phyloP scores from a whole-genome alignment of 306 rosid species.

The Sindora glabra region DNA sequence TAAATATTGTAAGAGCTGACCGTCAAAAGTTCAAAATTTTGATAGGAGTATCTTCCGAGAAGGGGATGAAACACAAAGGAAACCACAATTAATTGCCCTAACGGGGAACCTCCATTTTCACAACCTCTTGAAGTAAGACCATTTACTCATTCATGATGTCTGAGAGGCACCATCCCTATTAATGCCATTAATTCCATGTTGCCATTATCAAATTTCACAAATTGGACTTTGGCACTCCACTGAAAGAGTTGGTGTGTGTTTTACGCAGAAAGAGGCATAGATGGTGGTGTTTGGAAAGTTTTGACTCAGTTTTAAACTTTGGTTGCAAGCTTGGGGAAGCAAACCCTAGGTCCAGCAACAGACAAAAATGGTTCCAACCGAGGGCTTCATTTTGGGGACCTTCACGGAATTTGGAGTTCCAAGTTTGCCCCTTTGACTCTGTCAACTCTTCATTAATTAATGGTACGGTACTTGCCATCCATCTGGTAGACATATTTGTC shows the following conservation, averaged over 20 bases:
- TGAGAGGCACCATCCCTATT: conserved; percentile 6
- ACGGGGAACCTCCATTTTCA: neutral
- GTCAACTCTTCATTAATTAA: conserved; percentile 26
- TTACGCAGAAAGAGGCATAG: conserved; percentile 53
- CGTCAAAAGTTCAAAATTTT: too few relatives aligned
- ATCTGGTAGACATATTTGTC: conserved; percentile 30
- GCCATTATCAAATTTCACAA: neutral
- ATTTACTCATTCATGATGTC: neutral
- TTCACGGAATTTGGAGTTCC: conserved; percentile 72
- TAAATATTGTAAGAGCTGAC: too few relatives aligned
- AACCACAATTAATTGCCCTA: too few relatives aligned
- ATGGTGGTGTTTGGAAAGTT: conserved; percentile 44
- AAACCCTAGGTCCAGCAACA: conserved; percentile 63
- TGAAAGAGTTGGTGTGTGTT: conserved; percentile 37
- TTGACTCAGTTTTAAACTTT: conserved; percentile 42
- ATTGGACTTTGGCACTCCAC: conserved; percentile 7
- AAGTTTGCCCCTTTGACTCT: conserved; percentile 56
- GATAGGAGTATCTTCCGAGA: too few relatives aligned
- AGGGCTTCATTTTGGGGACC: conserved; percentile 69
- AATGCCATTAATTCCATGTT: conserved; percentile 10
- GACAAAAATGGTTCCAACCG: conserved; percentile 75
- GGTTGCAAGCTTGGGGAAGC: conserved; percentile 64
- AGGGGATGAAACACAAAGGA: too few relatives aligned
- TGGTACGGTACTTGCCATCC: conserved; percentile 41
- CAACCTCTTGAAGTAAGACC: neutral